Evolutionary conservation across 169 alveolate species (phyloP), one percentile per base, ranked within the genome.

Genomic region (Pseudocohnilembus persalinus): DNA sequence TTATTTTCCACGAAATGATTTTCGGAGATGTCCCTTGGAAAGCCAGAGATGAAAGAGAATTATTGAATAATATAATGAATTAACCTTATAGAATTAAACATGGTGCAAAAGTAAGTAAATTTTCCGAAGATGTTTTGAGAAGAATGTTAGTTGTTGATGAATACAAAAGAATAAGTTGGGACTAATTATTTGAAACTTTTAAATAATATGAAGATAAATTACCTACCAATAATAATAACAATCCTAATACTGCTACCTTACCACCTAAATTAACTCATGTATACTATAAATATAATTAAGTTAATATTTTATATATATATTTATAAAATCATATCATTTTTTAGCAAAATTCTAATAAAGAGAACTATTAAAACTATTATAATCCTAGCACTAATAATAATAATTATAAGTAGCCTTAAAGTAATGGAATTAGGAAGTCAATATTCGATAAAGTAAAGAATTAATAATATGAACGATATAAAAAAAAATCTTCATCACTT

Each of bases 1-100:
- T 86, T 1, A 86, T 86, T 25, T 86, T 80, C 75, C 83, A 80
- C 64, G 90, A 86, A 75, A 86, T 86, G 90, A 34, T 86, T n/a
- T 80, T 68, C 28, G 33, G 75, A 27, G 84, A 86, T 63, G 80
- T 86, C 0, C 90, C 90, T 64, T 86, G 90, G 90, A 80, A 80
- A 75, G 90, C 90, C 28, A 64, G 77, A 65, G 90, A 86, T 81
- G 87, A 83, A 64, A 28, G 79, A 74, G 78, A 79, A 28, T 63
- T 86, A n/a, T 63, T 86, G 0, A 86, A 86, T 29, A 86, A 86
- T 68, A 86, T 86, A 0, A 73, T 81, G 73, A 63, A 26, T 26
- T 35, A 80, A 30, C 90, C 90, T 24, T 74, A 79, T 24, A 75
- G 74, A 64, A 27, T 73, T 0, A 86, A 78, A 86, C 72, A 34